Conservation (phyloP, 1,139 yeast species). For the Candida sp. region DNA sequence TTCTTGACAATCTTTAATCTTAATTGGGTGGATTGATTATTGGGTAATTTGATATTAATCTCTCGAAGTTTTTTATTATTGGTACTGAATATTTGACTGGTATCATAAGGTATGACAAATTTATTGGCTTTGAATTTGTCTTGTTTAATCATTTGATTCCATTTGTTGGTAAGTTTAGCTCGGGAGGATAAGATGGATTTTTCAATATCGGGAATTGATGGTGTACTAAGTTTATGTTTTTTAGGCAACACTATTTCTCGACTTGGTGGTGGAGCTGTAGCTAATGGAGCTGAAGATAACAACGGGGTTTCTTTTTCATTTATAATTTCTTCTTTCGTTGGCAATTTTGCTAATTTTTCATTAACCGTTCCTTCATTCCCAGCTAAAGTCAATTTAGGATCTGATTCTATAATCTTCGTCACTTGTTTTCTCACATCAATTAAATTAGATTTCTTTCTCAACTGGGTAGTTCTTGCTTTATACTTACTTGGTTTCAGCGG, state of each 20-base stretch:
- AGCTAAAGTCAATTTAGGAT: not conserved
- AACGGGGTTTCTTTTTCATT: not conserved
- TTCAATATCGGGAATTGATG: not conserved
- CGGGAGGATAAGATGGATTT: not conserved
- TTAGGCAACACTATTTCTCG: too few species aligned
- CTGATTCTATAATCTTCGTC: not conserved
- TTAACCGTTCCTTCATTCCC: not conserved
- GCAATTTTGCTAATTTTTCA: not conserved
- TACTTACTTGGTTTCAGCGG: not conserved
- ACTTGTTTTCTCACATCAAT: not conserved
- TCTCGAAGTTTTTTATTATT: constrained; percentile 3
- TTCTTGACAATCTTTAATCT: constrained; percentile 6
- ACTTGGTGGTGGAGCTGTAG: not conserved
- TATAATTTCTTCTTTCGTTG: not conserved
- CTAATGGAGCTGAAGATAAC: not conserved
- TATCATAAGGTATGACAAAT: not conserved
- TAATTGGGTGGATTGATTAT: constrained; percentile 6
- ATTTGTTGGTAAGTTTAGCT: not conserved
- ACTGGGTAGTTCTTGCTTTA: not conserved
- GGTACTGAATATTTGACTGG: not conserved
- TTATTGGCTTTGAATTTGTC: not conserved
- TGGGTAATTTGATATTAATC: constrained; percentile 9
- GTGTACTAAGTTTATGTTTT: too few species aligned
- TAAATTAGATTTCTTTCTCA: not conserved
- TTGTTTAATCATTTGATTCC: constrained; percentile 1